Evolutionary conservation across 805 yeast genomes (phyloP), one percentile per base, ranked within the genome.

Genomic region (Starmera caribaea): DNA sequence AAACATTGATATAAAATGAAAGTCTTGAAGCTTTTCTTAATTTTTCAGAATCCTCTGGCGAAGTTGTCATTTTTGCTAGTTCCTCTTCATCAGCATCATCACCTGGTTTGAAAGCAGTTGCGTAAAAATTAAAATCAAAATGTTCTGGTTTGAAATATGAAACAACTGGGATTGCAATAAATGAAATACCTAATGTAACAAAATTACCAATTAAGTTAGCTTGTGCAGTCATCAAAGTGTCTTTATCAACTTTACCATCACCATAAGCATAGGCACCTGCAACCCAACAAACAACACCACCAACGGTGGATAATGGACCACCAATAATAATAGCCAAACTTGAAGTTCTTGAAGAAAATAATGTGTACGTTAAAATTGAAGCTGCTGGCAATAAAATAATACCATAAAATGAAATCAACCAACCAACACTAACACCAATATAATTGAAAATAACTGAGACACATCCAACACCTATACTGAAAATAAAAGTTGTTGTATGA

Each of bases 381-480:
- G 59, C 66, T 38, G 58, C 68, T 3, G 71, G 68, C 10, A 58
- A 52, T 34, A 67, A 45, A 16, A 63, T 52, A 38, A 68, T 64
- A 39, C 72, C 73, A 12, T 54, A 49, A 45, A 66, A 62, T 32
- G 59, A 51, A 17, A 65, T 50, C 26, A 68, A 42, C 70, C 71
- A 68, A 7, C 66, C 61, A 16, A 60, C 60, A 32, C 69, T 59
- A 26, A 66, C 63, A 33, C 71, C 70, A 32, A 62, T 51, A 42
- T 66, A 63, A 45, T 65, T 63, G 52, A 68, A 66, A 13, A 59
- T 55, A 27, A 61, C 60, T 1, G 73, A 55, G 21, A 65, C 38
- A 28, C 55, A 58, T 12, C 62, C 70, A 58, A 62, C 59, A 27
- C 62, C 46, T 8, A 72, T 36, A n/a, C 70, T 65, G 43, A 72